Base-by-base conservation (phyloP, 2,329 filamentous ascomycete genomes). In the Monosporascus sp. region DNA sequence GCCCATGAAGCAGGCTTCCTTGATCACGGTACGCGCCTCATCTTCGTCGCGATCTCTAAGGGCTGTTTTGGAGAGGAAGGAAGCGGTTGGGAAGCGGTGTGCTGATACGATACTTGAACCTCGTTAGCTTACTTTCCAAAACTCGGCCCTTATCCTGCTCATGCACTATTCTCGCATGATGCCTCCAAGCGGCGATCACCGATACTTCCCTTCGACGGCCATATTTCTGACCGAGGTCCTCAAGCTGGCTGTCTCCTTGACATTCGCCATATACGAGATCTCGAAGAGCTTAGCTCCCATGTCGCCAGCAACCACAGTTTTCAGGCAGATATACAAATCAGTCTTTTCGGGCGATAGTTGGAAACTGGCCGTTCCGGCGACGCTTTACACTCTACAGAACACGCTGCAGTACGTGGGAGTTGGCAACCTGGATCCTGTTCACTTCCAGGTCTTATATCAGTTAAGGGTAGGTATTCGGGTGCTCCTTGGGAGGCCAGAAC, bases 151-250 rank as follows among this genome's bases (percentile, higher is more conserved):
- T 56, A 90, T 90, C 56, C 74, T 93, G 60, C 84, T 97, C 52
- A 88, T 96, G 80, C 93, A 97, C 74, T 96, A 97, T 72, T 96
- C 92, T 31, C 85, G 92, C 60, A 85, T 95, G 56, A 97, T 97
- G 92, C 88, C 91, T n/a, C 80, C 86, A 9, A 78, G 82, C 9
- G 85, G 87, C 67, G 89, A 90, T 60, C 89, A 92, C 66, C 87
- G 92, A 68, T 97, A 97, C 72, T 90, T 94, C 63, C 87, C 93
- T 39, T 97, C 92, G 43, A 97, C 94, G 9, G 92, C 93, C 44
- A 90, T 99, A 51, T 90, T 97, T 68, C 79, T 97, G 58, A 94
- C 92, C 70, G 94, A 99, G 73, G 81, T 96, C 47, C 81, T 97
- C 63, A 97, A 97, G 72, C 81, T 97, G 36, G 82, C 86, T 38